These are phyloP conservation scores for Suhomyces sp. DNA, from an alignment of 805 yeast genomes.

Conservation along the genomic window DNA sequence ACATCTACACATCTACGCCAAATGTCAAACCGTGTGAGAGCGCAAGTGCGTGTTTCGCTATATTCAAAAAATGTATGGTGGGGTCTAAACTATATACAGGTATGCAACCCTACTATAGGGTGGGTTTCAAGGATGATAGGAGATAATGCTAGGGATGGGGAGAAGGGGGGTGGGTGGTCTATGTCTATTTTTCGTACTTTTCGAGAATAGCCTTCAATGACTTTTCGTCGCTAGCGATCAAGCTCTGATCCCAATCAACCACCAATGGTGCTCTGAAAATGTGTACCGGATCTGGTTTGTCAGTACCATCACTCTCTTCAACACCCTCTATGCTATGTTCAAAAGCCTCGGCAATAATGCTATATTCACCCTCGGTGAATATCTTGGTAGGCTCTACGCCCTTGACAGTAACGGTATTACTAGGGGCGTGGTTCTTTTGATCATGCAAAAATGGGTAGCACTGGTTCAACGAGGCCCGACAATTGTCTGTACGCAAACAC, in stretches of 20 bases:
- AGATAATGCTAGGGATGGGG: too few relatives aligned
- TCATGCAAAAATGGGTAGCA: slow-evolving; percentile 41
- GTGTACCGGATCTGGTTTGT: slow-evolving; percentile 24
- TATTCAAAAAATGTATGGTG: too few relatives aligned
- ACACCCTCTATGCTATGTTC: slow-evolving; percentile 18
- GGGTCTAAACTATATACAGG: neutral
- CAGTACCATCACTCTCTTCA: slow-evolving; percentile 19
- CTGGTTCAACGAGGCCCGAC: slow-evolving; percentile 25
- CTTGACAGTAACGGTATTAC: slow-evolving; percentile 20
- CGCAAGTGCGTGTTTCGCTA: too few relatives aligned
- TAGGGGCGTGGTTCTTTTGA: slow-evolving; percentile 14
- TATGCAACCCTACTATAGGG: too few relatives aligned
- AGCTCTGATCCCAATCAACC: slow-evolving; percentile 47
- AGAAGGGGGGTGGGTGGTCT: too few relatives aligned
- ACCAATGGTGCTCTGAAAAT: slow-evolving; percentile 42
- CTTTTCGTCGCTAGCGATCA: slow-evolving; percentile 38
- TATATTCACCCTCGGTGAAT: slow-evolving; percentile 39
- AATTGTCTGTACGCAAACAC: slow-evolving; percentile 24
- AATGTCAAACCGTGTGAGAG: too few relatives aligned
- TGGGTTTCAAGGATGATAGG: too few relatives aligned
- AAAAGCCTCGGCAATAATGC: slow-evolving; percentile 39
- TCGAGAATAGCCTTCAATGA: slow-evolving; percentile 29
- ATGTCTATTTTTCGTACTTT: slow-evolving; percentile 21
- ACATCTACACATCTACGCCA: too few relatives aligned
- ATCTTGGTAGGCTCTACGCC: slow-evolving; percentile 24